phyloP scores from a whole-genome alignment of 1,284 basidiomycete genomes.

The Apiotrichum mycotoxinovorans region DNA sequence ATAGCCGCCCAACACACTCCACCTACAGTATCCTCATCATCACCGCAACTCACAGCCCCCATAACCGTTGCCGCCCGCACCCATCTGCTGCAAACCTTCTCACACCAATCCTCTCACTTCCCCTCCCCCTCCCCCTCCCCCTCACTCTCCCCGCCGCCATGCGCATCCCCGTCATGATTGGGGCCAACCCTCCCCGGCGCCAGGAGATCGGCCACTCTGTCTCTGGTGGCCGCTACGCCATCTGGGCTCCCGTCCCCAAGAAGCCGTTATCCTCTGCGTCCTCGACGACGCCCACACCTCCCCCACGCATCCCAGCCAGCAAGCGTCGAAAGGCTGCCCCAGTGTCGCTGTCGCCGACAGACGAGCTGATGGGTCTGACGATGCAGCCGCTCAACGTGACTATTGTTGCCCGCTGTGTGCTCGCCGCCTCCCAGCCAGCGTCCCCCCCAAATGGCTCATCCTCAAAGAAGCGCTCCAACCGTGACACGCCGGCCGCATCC shows the following conservation, averaged over 20 bases:
- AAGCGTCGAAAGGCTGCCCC: constrained; percentile 13
- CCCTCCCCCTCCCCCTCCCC: background rate
- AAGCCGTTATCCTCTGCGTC: background rate
- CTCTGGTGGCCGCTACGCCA: background rate
- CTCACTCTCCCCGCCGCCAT: background rate
- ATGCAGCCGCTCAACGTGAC: constrained; percentile 30
- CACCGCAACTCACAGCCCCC: background rate
- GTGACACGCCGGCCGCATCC: constrained; percentile 18
- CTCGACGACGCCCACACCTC: background rate
- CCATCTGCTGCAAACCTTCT: no score
- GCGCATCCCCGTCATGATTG: constrained; percentile 3
- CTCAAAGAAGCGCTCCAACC: constrained; percentile 12
- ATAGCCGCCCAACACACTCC: background rate
- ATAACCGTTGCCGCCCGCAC: no score
- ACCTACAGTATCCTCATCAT: background rate
- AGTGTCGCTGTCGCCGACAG: constrained; percentile 3
- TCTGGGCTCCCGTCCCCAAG: background rate
- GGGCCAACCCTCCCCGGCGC: background rate
- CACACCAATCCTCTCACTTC: background rate
- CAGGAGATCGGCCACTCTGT: background rate
- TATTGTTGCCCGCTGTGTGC: constrained; percentile 33
- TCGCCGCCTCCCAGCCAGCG: constrained; percentile 13
- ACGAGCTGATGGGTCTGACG: constrained; percentile 14
- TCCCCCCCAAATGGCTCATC: constrained; percentile 2
- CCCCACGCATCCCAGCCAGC: constrained; percentile 12